Percentiles rank a stretch among this genome's conserved stretches.
phyloP scores from a whole-genome alignment of 371 early-diverging fungal species.

The Hamiltosporidium tvaerminnensis region DNA sequence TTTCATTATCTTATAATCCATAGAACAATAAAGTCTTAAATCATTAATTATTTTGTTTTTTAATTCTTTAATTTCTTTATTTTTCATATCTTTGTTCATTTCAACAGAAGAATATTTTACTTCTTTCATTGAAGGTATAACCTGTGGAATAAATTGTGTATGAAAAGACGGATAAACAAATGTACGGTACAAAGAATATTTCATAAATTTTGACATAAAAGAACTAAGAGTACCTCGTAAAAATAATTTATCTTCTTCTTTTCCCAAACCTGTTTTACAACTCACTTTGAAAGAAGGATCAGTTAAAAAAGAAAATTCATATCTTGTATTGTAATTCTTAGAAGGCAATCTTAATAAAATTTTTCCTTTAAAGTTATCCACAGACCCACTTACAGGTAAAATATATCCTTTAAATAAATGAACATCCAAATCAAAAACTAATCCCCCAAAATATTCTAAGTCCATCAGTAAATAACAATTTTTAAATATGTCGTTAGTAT shows the following conservation, averaged over 20 bases:
- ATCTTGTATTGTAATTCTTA: constrained; percentile 41
- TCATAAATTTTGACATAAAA: constrained; percentile 27
- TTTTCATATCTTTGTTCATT: constrained; percentile 18
- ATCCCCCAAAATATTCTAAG: constrained; percentile 28
- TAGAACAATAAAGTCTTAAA: constrained; percentile 21
- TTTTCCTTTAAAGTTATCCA: constrained; percentile 38
- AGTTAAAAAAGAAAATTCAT: constrained; percentile 39
- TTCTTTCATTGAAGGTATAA: constrained; percentile 30
- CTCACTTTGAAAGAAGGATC: constrained; percentile 40
- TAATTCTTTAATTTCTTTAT: no score
- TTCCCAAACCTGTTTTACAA: constrained; percentile 32
- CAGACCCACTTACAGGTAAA: constrained; percentile 21
- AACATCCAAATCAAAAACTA: constrained; percentile 35
- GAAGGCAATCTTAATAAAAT: constrained; percentile 44
- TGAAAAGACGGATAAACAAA: constrained; percentile 45
- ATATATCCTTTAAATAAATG: constrained; percentile 34
- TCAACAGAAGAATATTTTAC: constrained; percentile 17
- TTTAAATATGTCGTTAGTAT: no score
- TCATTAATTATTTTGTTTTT: constrained; percentile 16
- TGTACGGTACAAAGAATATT: constrained; percentile 23
- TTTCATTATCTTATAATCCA: constrained; percentile 38
- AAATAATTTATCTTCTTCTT: constrained; percentile 27
- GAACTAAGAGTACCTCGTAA: constrained; percentile 32
- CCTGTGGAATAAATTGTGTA: constrained; percentile 33
- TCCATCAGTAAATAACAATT: constrained; percentile 31